Evolutionary conservation across 1,284 basidiomycete species (phyloP).

Genomic region (Omphalotus olearius): DNA sequence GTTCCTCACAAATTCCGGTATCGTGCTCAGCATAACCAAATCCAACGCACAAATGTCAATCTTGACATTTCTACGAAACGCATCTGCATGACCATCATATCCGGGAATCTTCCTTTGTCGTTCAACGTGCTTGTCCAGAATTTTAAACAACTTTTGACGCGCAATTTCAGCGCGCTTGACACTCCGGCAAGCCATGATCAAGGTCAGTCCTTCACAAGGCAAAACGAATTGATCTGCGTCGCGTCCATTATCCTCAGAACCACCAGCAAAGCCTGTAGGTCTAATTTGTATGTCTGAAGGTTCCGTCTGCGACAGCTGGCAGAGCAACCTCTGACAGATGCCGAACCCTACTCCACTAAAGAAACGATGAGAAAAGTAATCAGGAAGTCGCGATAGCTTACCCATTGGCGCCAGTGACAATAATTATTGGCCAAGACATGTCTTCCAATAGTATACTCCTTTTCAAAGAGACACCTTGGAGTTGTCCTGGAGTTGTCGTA

Average conservation of each 20-base stretch:
- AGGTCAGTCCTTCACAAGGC: constrained; percentile 55
- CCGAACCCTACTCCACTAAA: constrained; percentile 81
- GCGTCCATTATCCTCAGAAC: constrained; percentile 13
- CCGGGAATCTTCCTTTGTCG: constrained; percentile 27
- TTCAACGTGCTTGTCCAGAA: constrained; percentile 52
- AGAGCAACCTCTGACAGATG: constrained; percentile 77
- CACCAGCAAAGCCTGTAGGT: constrained; percentile 19
- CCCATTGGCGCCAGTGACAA: constrained; percentile 40
- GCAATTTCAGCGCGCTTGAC: constrained; percentile 62
- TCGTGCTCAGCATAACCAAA: constrained; percentile 57
- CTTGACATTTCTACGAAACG: constrained; percentile 3
- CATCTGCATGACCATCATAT: constrained; percentile 29
- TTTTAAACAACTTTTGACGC: constrained; percentile 43
- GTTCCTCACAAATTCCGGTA: constrained; percentile 61
- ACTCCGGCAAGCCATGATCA: constrained; percentile 83
- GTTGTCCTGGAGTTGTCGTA: too few species aligned
- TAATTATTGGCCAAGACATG: constrained; percentile 17
- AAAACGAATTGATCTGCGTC: constrained; percentile 16
- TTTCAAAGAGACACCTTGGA: too few species aligned
- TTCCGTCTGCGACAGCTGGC: constrained; percentile 53
- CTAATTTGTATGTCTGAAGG: constrained; percentile 50
- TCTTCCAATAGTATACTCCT: too few species aligned
- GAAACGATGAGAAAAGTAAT: constrained; percentile 4
- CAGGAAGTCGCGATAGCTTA: constrained; percentile 25
- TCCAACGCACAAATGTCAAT: constrained; percentile 43